These are phyloP conservation scores for Infundibulicybe gibba DNA, from an alignment of 768 basidiomycete species.

Conservation along the genomic window DNA sequence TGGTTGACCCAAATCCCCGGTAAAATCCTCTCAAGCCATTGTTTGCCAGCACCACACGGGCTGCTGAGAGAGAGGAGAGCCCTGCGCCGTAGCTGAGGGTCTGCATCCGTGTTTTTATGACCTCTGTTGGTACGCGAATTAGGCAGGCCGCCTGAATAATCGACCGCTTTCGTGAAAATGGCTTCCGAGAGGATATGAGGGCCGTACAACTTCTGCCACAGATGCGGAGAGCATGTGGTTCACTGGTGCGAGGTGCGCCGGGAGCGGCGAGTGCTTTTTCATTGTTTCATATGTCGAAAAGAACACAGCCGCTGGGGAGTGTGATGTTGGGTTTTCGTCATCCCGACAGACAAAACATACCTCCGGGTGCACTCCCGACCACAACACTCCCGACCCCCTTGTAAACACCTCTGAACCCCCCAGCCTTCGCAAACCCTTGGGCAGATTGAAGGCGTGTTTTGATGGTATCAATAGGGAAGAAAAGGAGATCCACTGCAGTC, in stretches of 20 bases:
- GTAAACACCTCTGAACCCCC: constrained; percentile 90
- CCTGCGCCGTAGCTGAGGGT: constrained; percentile 70
- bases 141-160: constrained; percentile 74
- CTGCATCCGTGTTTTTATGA: constrained; percentile 92
- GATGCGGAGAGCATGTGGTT: constrained; percentile 56
- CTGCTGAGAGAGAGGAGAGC: constrained; percentile 57
- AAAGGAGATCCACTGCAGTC: constrained; percentile 88
- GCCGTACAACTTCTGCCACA: constrained; percentile 52
- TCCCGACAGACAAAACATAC: constrained; percentile 19
- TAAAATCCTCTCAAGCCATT: constrained; percentile 83
- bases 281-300: constrained; percentile 92
- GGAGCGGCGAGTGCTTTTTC: constrained; percentile 69
- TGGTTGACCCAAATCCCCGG: constrained; percentile 79
- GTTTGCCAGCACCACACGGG: constrained; percentile 48
- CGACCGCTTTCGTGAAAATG: constrained; percentile 7
- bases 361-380: constrained; percentile 94
- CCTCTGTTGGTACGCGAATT: constrained; percentile 92
- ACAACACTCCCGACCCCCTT: constrained; percentile 92
- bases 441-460: constrained; percentile 93
- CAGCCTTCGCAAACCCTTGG: constrained; percentile 80
- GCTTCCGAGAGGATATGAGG: neutral
- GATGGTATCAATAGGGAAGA: constrained; percentile 96
- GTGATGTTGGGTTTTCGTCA: constrained; percentile 1
- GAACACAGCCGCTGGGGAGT: constrained; percentile 80
- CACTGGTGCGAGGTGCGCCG: constrained; percentile 59